Evolutionary conservation across 306 rosid genomes (phyloP).

Genomic region (Geum urbanum): DNA sequence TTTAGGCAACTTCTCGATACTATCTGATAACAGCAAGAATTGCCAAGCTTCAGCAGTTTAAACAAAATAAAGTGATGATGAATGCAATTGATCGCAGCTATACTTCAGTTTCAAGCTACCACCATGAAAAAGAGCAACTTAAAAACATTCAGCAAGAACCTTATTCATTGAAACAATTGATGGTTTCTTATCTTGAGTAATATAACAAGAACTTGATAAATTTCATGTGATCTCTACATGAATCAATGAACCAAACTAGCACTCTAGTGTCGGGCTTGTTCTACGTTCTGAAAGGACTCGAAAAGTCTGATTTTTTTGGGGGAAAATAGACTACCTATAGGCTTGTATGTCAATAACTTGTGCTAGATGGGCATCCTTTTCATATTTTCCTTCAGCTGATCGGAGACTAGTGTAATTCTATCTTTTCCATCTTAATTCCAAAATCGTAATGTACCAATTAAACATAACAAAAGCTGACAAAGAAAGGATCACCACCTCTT

Average conservation of each 20-base stretch:
- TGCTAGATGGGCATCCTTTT: neutral
- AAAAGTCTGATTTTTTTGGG: neutral
- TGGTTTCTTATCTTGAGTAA: neutral
- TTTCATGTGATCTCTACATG: neutral
- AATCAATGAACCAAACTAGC: neutral
- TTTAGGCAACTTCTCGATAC: constrained; percentile 64
- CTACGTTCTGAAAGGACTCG: neutral
- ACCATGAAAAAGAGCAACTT: neutral
- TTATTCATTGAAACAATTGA: too few species aligned
- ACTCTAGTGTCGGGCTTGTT: neutral
- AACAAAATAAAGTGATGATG: neutral
- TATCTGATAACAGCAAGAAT: constrained; percentile 43
- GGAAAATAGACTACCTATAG: neutral
- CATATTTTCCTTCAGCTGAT: neutral
- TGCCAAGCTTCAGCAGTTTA: constrained; percentile 9
- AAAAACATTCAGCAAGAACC: neutral
- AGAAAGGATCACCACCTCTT: neutral
- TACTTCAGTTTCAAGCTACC: neutral
- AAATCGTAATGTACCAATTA: neutral
- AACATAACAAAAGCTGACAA: neutral
- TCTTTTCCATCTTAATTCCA: neutral
- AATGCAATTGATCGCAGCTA: neutral
- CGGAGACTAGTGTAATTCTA: neutral
- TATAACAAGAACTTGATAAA: neutral
- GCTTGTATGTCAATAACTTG: neutral